Evolutionary conservation across 148 eudicot species (phyloP), one percentile per base, ranked within the genome.

Genomic region (Cornus controversa): DNA sequence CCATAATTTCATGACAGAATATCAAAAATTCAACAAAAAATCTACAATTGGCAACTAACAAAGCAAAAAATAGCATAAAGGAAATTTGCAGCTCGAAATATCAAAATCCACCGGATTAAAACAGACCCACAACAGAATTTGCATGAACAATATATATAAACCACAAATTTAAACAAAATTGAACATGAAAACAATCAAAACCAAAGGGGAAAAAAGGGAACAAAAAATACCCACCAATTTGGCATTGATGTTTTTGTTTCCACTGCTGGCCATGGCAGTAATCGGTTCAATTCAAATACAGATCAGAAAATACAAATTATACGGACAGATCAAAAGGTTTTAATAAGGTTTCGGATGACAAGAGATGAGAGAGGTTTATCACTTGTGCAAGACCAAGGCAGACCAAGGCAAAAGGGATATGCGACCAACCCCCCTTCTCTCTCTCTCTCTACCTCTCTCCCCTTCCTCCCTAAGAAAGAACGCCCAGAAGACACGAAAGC

Each of bases 211-310:
- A n/a, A n/a, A n/a, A n/a, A n/a, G n/a, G n/a, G n/a, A n/a, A 47
- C 18, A 40, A 60, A 57, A 57, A 6, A 50, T 31, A 74, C 75
- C 22, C n/a, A 82, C 85, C 80, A 82, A 71, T 79, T 82, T 82
- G 37, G 82, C 85, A 64, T 82, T 78, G 34, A 79, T 82, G 73
- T 78, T 82, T 68, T 79, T 82, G 79, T 82, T 79, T 16, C 82
- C 85, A 40, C 71, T n/a, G 72, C 79, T 54, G 62, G 81, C 82
- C 81, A 75, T 78, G 57, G 58, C 26, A 62, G 66, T 64, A 70
- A 70, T 40, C 24, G 73, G 58, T 70, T 25, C 23, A 54, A 53
- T 26, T 25, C 9, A 72, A 50, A 47, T 5, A 47, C 20, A 42
- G 58, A 45, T 24, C 18, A 25, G 5, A 47, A 47, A 9, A 71